A percentile compares a stretch with the other conserved stretches of the same genome.
Evolutionary conservation across 352 stramenopile genomes (phyloP).

Genomic region (Nothophytophthora sp.): DNA sequence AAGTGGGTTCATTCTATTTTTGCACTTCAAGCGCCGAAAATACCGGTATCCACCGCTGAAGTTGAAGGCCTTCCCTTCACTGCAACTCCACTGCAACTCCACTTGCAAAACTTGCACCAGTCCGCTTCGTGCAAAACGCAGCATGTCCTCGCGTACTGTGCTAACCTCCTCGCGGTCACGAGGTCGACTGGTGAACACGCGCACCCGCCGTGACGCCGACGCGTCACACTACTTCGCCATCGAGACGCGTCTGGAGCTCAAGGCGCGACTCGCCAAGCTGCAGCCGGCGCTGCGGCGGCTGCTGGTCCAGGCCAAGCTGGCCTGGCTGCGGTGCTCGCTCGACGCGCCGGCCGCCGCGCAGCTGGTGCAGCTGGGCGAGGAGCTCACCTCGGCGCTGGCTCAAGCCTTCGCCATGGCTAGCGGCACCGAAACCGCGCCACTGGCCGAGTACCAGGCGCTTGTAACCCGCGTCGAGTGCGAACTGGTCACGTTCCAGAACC

Average conservation of each 20-base stretch:
- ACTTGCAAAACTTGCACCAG: too few relatives aligned
- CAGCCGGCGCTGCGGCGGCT: constrained; percentile 39
- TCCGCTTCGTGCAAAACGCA: too few relatives aligned
- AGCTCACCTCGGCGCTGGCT: constrained; percentile 36
- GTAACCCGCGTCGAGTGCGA: constrained; percentile 42
- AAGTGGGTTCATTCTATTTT: too few relatives aligned
- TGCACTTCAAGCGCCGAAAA: too few relatives aligned
- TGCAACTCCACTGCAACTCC: too few relatives aligned
- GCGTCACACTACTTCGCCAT: constrained; percentile 57
- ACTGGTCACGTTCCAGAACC: constrained; percentile 36
- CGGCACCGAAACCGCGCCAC: constrained; percentile 21
- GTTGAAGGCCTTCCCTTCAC: too few relatives aligned
- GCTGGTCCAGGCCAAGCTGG: constrained; percentile 55
- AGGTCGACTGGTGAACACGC: too few relatives aligned
- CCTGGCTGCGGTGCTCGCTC: constrained; percentile 61
- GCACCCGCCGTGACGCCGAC: constrained; percentile 32
- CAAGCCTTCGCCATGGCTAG: constrained; percentile 41
- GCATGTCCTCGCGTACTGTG: too few relatives aligned
- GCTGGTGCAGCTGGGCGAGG: constrained; percentile 48
- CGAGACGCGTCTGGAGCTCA: constrained; percentile 57
- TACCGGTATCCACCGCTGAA: too few relatives aligned
- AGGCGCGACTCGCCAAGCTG: constrained; percentile 36
- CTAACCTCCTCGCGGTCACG: too few relatives aligned
- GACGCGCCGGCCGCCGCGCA: constrained; percentile 11
- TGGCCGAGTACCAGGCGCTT: constrained; percentile 50